Conservation (phyloP, 2,329 filamentous ascomycete species). For the Fusarium scirpi region DNA sequence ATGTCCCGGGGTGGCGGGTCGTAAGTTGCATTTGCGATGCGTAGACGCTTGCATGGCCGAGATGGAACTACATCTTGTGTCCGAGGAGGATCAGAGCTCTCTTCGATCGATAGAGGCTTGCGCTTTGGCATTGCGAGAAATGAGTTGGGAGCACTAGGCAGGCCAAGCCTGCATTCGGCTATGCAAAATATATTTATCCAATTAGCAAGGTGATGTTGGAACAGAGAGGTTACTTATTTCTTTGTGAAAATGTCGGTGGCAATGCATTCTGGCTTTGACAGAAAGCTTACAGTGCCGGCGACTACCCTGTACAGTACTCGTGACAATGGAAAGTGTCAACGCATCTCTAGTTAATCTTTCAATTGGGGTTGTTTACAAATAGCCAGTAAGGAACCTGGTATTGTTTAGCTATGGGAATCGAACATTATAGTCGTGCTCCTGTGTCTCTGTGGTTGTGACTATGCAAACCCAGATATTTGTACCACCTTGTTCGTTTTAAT, state of each 20-base stretch:
- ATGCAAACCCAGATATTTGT: neutral
- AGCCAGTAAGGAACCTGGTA: neutral
- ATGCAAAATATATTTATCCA: neutral
- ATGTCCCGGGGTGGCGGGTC: constrained; percentile 60
- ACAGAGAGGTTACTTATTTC: neutral
- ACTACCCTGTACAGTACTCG: constrained; percentile 39
- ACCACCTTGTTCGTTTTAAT: neutral
- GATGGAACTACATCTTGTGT: constrained; percentile 6
- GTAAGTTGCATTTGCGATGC: constrained; percentile 22
- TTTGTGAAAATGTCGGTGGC: constrained; percentile 44
- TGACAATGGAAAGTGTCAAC: neutral
- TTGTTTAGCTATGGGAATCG: neutral
- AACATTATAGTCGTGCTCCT: neutral
- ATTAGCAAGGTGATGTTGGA: neutral
- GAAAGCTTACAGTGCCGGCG: constrained; percentile 2
- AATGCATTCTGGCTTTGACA: constrained; percentile 21
- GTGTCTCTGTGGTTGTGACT: neutral
- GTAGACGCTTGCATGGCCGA: constrained; percentile 42
- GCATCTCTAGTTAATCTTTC: neutral
- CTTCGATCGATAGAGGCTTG: constrained; percentile 30
- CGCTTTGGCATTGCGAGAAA: constrained; percentile 45
- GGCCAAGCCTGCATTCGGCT: constrained; percentile 24
- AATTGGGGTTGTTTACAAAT: neutral
- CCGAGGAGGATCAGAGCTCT: constrained; percentile 3
- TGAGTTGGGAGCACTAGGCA: constrained; percentile 13